These are phyloP conservation scores for Tricholoma sp. DNA, from an alignment of 768 basidiomycete species.

Conservation along the genomic window DNA sequence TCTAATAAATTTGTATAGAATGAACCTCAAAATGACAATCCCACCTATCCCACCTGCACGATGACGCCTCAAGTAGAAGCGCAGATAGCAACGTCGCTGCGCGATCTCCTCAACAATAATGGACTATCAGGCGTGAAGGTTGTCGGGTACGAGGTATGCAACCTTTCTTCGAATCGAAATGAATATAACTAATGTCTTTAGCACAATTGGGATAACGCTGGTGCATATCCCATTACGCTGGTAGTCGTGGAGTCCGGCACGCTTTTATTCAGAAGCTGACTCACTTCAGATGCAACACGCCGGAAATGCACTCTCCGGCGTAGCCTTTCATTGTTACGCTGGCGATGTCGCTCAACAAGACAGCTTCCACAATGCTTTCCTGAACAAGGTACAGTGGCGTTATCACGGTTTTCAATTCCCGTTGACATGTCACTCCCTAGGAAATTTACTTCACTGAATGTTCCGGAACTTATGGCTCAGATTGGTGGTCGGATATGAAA, in stretches of 20 bases:
- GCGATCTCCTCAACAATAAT: conserved; percentile 56
- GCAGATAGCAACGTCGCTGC: conserved; percentile 49
- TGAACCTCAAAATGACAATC: conserved; percentile 51
- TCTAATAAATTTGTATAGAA: conserved; percentile 23
- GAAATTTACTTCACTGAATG: conserved; percentile 59
- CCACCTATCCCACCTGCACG: conserved; percentile 62
- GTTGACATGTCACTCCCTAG: conserved; percentile 13
- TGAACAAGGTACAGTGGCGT: conserved; percentile 12
- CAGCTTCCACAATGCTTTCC: conserved; percentile 15
- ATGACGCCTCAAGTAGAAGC: conserved; percentile 55
- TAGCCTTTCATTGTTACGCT: conserved; percentile 68
- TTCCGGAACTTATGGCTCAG: conserved; percentile 55
- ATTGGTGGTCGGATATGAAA: conserved; percentile 83
- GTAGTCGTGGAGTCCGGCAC: background rate
- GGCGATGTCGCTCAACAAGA: conserved; percentile 17
- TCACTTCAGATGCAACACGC: conserved; percentile 46
- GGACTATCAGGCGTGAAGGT: conserved; percentile 56
- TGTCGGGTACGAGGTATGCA: conserved; percentile 40
- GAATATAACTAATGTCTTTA: no score
- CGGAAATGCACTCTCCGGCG: conserved; percentile 52
- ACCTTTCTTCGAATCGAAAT: no score
- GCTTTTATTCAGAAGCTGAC: background rate
- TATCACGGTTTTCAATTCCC: background rate
- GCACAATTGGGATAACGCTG: conserved; percentile 73
- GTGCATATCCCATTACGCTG: conserved; percentile 55